Base-by-base conservation (phyloP, 2,329 filamentous ascomycete genomes). In the Chaetomium sp. region DNA sequence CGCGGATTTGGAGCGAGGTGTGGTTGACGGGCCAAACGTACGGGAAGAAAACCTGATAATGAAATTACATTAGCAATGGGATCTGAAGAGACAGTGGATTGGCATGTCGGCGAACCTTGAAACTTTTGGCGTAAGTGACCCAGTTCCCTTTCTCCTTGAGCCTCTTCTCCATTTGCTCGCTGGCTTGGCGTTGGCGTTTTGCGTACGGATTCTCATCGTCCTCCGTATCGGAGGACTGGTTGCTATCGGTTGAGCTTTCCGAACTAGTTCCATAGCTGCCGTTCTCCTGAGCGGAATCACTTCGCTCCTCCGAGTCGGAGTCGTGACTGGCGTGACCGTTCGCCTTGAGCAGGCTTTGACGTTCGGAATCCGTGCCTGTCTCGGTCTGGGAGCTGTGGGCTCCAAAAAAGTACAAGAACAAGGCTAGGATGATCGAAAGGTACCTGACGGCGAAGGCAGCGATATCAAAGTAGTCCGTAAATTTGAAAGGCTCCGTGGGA, bases 1-100 rank as follows among this genome's bases (percentile, higher is more conserved):
- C 80, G 53, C 85, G 84, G 14, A 87, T 68, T 67, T 94, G 88
- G 14, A 94, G 78, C 11, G 72, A 69, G 52, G 76, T 78, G 64
- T 87, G 81, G 43, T 84, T 79, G 51, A 82, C 79, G 0, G 91
- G 90, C 82, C 88, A 91, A 19, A 95, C 75, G 65, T 90, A 88
- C 0, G 88, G 89, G 34, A 91, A 74, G 67, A 95, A 86, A 38
- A 92, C 72, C 81, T 86, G 19, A 27, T 27, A 27, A 6, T 33
- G 12, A 1, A 12, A 2, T 4, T 12, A n/a, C 6, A 36, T 60
- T 42, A 58, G 55, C 48, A 10, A 35, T 11, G 34, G 10, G 32
- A 34, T 36, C 19, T 42, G 6, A 14, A 6, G 10, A 14, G 11
- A 12, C 12, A 14, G 40, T 11, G 11, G 40, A 40, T 10, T 3